These are phyloP conservation scores for Cystoderma amianthinum DNA, from an alignment of 768 basidiomycete species.

Conservation along the genomic window DNA sequence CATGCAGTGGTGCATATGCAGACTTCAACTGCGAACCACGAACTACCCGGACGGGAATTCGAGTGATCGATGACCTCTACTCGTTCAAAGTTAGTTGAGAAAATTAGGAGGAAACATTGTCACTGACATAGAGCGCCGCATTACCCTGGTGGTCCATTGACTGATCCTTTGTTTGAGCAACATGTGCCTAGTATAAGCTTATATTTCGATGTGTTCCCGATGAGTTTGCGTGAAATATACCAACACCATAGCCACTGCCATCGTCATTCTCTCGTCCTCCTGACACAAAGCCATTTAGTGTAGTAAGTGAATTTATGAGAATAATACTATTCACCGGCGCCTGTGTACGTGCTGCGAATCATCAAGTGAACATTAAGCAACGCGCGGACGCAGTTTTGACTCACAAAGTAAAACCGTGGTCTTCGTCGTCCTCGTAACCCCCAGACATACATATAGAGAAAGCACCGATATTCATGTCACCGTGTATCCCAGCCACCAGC, in stretches of 20 bases:
- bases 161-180: slow-evolving; percentile 23
- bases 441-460: slow-evolving; percentile 32
- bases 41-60: slow-evolving; percentile 31
- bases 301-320: too few relatives aligned
- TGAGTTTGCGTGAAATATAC: slow-evolving; percentile 3
- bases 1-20: slow-evolving; percentile 23
- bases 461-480: slow-evolving; percentile 20
- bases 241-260: slow-evolving; percentile 10
- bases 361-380: too few relatives aligned
- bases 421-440: slow-evolving; percentile 33
- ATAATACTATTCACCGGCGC: slow-evolving; percentile 31
- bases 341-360: slow-evolving; percentile 26
- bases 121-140: slow-evolving; percentile 19
- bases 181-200: slow-evolving; percentile 10
- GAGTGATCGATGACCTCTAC: slow-evolving; percentile 22
- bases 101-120: not conserved
- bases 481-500: slow-evolving; percentile 27
- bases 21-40: slow-evolving; percentile 24
- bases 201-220: too few relatives aligned
- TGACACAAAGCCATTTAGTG: too few relatives aligned
- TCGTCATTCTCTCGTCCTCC: slow-evolving; percentile 11
- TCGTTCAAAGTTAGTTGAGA: not conserved
- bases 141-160: slow-evolving; percentile 26
- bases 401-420: slow-evolving; percentile 21
- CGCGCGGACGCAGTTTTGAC: not conserved